Evolutionary conservation across 768 basidiomycete genomes (phyloP), one percentile per base, ranked within the genome.

Genomic region (Lactifluus echinatus): DNA sequence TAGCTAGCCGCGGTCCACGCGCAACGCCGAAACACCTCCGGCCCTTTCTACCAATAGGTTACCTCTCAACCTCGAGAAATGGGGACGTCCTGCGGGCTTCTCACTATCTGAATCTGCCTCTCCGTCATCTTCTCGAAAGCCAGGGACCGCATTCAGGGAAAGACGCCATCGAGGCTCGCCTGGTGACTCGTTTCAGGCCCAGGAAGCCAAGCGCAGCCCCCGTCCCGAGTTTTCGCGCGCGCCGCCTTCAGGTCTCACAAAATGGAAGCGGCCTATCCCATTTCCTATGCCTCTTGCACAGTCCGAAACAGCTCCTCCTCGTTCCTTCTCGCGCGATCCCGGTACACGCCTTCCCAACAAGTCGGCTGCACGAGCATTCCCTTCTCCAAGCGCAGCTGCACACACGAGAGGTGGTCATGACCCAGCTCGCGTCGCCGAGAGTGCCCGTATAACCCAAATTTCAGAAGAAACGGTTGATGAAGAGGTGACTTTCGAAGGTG

Each of bases 11-110:
- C 33, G 31, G 8, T 52, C 60, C 34, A 49, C 36, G 31, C 52
- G 37, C 24, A 55, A 51, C 26, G 37, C 55, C 19, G 33, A 12
- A 8, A 42, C 55, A 14, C 62, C 54, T 6, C 29, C 47, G 14
- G 28, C 62, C 1, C 37, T 53, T 31, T 48, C 62, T 28, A 2
- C 43, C 24, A 42, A 47, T 21, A 33, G 19, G 19, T 19, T 49
- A 36, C 39, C 49, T 21, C 59, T 7, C 19, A 10, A 45, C 39
- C 54, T 63, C 24, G 40, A 53, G 8, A 63, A 63, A 53, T 63
- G 62, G 62, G 53, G 31, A 39, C 60, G 55, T 14, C 53, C 56
- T 5, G n/a, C 26, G 12, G 45, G 42, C 7, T n/a, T 46, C 21
- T 6, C 46, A 8, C 39, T 33, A 8, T 26, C 50, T 45, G 46